Conservation (phyloP, 305 asterid species). For the Plantago coronopus region DNA sequence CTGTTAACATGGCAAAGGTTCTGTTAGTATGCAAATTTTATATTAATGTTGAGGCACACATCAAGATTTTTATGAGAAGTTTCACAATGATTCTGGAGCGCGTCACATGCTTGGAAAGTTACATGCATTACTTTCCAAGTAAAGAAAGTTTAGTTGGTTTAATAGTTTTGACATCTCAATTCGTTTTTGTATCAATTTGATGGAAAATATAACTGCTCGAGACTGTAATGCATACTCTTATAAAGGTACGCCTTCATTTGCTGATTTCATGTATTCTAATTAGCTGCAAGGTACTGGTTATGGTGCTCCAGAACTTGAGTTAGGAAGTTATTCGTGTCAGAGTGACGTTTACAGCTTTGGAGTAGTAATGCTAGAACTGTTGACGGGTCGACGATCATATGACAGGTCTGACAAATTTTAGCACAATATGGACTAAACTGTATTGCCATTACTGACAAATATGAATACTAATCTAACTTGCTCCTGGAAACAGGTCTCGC, state of each 20-base stretch:
- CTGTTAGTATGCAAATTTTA: too few species aligned
- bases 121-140: too few species aligned
- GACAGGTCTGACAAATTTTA: slow-evolving; percentile 55
- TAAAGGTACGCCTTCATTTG: not conserved
- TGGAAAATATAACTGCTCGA: too few species aligned
- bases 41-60: too few species aligned
- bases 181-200: too few species aligned
- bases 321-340: slow-evolving; percentile 66
- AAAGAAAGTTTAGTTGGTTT: too few species aligned
- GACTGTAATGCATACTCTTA: too few species aligned
- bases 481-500: slow-evolving; percentile 43
- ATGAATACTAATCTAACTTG: slow-evolving; percentile 1
- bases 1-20: too few species aligned
- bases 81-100: too few species aligned
- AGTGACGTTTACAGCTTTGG: slow-evolving; percentile 97
- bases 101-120: too few species aligned
- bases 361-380: slow-evolving; percentile 77
- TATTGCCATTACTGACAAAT: slow-evolving; percentile 1
- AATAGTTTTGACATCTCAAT: too few species aligned
- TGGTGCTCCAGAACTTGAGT: slow-evolving; percentile 92
- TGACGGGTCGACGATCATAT: slow-evolving; percentile 75
- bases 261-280: not conserved
- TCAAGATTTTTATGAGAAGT: too few species aligned
- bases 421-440: not conserved
- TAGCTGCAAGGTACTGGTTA: slow-evolving; percentile 79